Base-by-base conservation (phyloP, 768 basidiomycete genomes). In the Leccinum barrowsii region DNA sequence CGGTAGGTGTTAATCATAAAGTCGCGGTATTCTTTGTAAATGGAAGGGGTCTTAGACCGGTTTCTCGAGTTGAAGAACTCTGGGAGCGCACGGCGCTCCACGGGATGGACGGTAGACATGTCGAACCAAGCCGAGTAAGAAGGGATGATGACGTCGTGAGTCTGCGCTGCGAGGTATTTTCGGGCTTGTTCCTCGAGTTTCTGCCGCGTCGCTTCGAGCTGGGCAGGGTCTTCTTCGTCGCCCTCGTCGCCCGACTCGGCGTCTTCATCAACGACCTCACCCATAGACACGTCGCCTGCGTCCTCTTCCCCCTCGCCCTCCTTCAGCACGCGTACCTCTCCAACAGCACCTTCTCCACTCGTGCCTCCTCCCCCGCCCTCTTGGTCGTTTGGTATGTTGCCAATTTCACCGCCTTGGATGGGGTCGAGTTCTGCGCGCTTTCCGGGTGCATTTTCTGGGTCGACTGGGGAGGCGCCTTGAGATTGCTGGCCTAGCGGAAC, bases 1-100 rank as follows among this genome's bases (percentile, higher is more conserved):
- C 97, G 82, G 74, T 98, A 98, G 1, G 97, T 94, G 77, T 99
- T 98, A 73, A 99, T 85, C 96, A 99, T 99, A 66, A 99, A 99
- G 79, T 99, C 96, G 59, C 97, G 86, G 69, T 99, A 99, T 72
- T 99, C 96, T 74, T 98, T 98, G 80, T 98, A 99, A 61, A 98
- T 94, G 19, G 91, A 81, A 0, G 97, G 96, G 2, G 96, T 97
- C 77, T 99, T 99, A 61, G 87, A 90, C 56, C 95, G 77, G 73
- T 98, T 98, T 54, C 93, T 82, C 48, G 90, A 91, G 71, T 93
- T 94, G 84, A 99, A 99, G 81, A 98, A 99, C 75, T 99, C 97
- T 34, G 97, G 97, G 28, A 99, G 79, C 1, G 93, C 90, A 63
- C 92, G 85, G 49, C 87, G 84, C 74, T 99, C 97, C 60, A 98